These are phyloP conservation scores for Dissophora globulifera DNA, from an alignment of 192 early-diverging fungal species.

Conservation along the genomic window DNA sequence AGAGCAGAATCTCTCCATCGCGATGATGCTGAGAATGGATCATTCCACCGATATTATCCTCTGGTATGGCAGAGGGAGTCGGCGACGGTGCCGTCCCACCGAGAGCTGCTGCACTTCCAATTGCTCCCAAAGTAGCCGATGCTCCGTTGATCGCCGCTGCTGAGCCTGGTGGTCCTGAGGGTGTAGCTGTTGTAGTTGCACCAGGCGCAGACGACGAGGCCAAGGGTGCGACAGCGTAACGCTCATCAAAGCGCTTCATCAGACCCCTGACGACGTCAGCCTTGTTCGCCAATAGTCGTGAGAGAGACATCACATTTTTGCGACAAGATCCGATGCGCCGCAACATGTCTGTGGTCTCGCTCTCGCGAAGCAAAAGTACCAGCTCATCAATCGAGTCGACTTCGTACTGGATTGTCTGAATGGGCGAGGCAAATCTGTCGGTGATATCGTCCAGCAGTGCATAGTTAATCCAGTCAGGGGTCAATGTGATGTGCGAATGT, in stretches of 20 bases:
- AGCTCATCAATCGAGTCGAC: constrained; percentile 96
- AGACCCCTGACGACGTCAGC: constrained; percentile 79
- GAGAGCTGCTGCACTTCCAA: too few relatives aligned
- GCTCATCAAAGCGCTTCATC: constrained; percentile 74
- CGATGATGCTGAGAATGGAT: constrained; percentile 8
- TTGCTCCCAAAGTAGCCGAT: too few relatives aligned
- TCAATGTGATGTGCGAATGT: constrained; percentile 84
- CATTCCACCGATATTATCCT: too few relatives aligned
- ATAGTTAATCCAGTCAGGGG: constrained; percentile 98
- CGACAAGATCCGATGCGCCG: constrained; percentile 78
- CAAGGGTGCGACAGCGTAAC: constrained; percentile 45
- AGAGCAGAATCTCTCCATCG: constrained; percentile 71
- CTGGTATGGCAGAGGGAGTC: too few relatives aligned
- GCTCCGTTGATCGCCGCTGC: too few relatives aligned
- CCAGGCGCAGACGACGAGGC: not conserved
- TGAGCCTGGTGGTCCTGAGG: not conserved
- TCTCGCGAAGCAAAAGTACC: constrained; percentile 92
- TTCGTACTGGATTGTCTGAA: constrained; percentile 90
- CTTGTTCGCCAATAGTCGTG: constrained; percentile 77
- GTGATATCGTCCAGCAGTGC: constrained; percentile 95
- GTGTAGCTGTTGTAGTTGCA: not conserved
- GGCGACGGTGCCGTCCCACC: too few relatives aligned
- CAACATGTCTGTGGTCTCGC: constrained; percentile 86
- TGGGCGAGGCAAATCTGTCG: constrained; percentile 89
- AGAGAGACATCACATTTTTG: constrained; percentile 75